Evolutionary conservation across 2,329 filamentous ascomycete species (phyloP), one percentile per base, ranked within the genome.

Genomic region (Penicillium sp.): DNA sequence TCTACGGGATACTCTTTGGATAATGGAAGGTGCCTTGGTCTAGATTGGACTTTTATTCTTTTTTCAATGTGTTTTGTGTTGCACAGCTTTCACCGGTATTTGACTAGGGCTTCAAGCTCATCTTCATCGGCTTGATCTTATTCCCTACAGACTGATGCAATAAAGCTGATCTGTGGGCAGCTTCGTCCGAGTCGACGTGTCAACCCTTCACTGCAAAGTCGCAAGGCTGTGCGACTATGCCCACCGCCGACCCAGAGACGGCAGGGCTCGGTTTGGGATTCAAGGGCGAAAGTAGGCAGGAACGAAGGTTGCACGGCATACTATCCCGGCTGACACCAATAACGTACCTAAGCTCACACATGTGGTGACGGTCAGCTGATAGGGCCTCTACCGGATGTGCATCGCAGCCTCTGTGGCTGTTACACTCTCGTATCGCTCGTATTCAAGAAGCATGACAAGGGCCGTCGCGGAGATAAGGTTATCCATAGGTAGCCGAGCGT

Each of bases 341-440:
- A 40, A 40, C 7, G 12, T 27, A 24, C 23, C 38, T 27, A 12
- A 15, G 24, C 32, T 52, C 25, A 40, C 46, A 55, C 45, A 55
- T 55, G 40, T 44, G 44, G 47, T 18, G 42, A 27, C 10, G 44
- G 43, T 58, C 52, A 55, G 52, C 43, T 53, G 52, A 56, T 46
- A 45, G 32, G 40, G 45, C 32, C 35, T 49, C 41, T 33, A 37
- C 20, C 25, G 41, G 44, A 29, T 44, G 46, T 53, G 31, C 35
- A 25, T 53, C 38, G 37, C 25, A 44, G 49, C 42, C 42, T 27
- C 6, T 27, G 38, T 27, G 20, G 38, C 23, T 27, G 24, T 40
- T 12, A 40, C 15, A 35, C 15, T 23, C 33, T 12, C 33, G 15
- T 12, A 7, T 37, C 15, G 10, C 33, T 9, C 18, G 18, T 37